Conservation (phyloP, 2,329 filamentous ascomycete genomes). For the Bipolaris zeicola region DNA sequence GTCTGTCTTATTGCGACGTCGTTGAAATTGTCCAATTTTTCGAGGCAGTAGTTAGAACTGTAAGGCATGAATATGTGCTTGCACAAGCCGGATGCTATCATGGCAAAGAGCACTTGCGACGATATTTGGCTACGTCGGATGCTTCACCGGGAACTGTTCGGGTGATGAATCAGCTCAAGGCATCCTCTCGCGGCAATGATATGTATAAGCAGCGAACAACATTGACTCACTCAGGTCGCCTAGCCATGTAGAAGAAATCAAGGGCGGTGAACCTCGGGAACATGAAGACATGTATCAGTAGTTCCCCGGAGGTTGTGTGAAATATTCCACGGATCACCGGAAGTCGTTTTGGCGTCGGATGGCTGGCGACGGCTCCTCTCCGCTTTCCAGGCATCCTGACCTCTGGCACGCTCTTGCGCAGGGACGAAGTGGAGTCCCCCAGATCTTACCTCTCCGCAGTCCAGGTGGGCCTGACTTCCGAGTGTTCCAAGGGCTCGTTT, state of each 20-base stretch:
- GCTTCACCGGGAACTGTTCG: background rate
- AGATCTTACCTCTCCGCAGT: constrained; percentile 15
- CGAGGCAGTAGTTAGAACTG: too few relatives aligned
- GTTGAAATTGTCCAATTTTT: background rate
- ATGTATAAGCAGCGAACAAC: background rate
- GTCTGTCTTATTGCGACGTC: constrained; percentile 21
- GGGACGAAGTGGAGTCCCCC: constrained; percentile 30
- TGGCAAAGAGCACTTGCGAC: background rate
- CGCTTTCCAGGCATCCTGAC: constrained; percentile 1
- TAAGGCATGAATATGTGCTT: too few relatives aligned
- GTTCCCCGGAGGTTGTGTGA: background rate
- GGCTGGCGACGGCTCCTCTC: background rate
- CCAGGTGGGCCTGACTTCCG: constrained; percentile 4
- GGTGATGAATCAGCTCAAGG: background rate
- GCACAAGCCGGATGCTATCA: background rate
- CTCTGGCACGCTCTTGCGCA: constrained; percentile 19
- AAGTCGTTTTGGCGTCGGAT: background rate
- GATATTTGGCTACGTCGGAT: background rate
- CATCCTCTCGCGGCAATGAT: background rate
- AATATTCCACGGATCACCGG: background rate
- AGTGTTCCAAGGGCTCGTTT: constrained; percentile 4
- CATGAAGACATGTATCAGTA: background rate
- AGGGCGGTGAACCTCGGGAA: background rate
- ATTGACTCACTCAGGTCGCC: background rate
- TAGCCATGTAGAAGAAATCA: background rate